A percentile compares a stretch with the other conserved stretches of the same genome.
Conservation (phyloP, 371 early-diverging fungal species). For the Apophysomyces ossiformis region DNA sequence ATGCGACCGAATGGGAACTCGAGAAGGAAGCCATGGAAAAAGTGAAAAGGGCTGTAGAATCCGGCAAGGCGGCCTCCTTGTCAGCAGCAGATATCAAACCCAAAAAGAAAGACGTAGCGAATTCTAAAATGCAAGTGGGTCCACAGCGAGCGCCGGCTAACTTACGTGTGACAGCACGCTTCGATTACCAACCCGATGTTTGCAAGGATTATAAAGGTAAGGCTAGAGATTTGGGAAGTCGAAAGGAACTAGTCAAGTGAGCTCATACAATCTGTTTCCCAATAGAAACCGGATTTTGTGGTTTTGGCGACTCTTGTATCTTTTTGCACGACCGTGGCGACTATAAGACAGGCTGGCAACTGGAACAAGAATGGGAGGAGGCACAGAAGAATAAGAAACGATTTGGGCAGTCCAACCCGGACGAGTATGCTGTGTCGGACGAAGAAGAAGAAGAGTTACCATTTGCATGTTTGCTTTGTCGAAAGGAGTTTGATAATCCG, state of each 20-base stretch:
- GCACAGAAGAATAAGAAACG: constrained; percentile 67
- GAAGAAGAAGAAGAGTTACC: constrained; percentile 78
- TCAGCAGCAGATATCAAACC: constrained; percentile 28
- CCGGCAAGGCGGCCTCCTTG: constrained; percentile 30
- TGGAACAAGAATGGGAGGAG: constrained; percentile 95
- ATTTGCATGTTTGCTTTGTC: constrained; percentile 93
- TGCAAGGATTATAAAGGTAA: constrained; percentile 98
- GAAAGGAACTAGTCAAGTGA: not conserved
- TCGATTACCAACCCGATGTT: constrained; percentile 97
- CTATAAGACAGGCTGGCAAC: constrained; percentile 95
- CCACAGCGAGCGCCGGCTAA: constrained; percentile 86
- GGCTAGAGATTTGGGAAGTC: constrained; percentile 3
- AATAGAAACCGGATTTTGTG: constrained; percentile 89
- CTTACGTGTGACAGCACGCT: constrained; percentile 83
- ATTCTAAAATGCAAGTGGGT: constrained; percentile 73
- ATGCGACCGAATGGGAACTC: constrained; percentile 54
- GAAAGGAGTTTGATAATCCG: constrained; percentile 84
- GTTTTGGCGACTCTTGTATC: constrained; percentile 96
- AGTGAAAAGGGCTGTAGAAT: constrained; percentile 31
- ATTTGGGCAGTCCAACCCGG: constrained; percentile 53
- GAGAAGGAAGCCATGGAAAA: constrained; percentile 47
- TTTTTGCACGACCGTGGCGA: constrained; percentile 98
- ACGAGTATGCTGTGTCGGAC: constrained; percentile 58
- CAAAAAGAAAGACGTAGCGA: constrained; percentile 42
- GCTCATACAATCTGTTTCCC: not conserved